Base-by-base conservation (phyloP, 2,329 filamentous ascomycete genomes). In the Ploettnerulaceae sp. region DNA sequence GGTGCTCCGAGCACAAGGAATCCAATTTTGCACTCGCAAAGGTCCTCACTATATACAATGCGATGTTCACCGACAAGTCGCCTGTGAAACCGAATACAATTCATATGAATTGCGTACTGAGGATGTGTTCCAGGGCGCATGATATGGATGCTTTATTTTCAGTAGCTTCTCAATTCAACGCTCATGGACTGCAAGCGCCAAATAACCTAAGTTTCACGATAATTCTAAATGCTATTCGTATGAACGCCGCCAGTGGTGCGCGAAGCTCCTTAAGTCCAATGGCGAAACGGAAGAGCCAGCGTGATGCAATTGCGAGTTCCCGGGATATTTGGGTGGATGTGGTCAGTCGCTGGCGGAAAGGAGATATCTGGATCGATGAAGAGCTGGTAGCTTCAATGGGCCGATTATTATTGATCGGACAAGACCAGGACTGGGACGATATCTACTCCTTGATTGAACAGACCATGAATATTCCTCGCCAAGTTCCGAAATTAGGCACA, bases 101-200 rank as follows among this genome's bases (percentile, higher is more conserved):
- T 47, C 93, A 97, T 61, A 81, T 87, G 53, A 98, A 98, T 63
- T 87, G 90, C 7, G 79, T 89, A n/a, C 71, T 98, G 34, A 81
- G 82, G 48, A 85, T 93, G 7, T 97, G 90, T 64, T 77, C 83
- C 37, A 75, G 79, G 47, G 83, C 86, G 3, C 65, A 73, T 9
- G 84, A 96, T 61, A 74, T 95, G 65, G 89, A 95, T 56, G 78
- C 82, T 12, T 69, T 97, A 56, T 95, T 93, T 73, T 76, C 77
- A 45, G 75, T 96, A 53, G 79, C 83, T 33, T 75, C 79, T n/a
- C 80, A 82, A 24, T 75, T 91, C 47, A 84, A 89, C 12, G 75
- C 82, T 11, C 68, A 64, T 7, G 84, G 80, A 0, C 63, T 74
- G 0, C 76, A 78, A 24, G 70, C 81, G 14, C 82, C 90, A 3